Evolutionary conservation across 345 rosid species (phyloP), one percentile per base, ranked within the genome.

Genomic region (Eucalyptus tenuipes): DNA sequence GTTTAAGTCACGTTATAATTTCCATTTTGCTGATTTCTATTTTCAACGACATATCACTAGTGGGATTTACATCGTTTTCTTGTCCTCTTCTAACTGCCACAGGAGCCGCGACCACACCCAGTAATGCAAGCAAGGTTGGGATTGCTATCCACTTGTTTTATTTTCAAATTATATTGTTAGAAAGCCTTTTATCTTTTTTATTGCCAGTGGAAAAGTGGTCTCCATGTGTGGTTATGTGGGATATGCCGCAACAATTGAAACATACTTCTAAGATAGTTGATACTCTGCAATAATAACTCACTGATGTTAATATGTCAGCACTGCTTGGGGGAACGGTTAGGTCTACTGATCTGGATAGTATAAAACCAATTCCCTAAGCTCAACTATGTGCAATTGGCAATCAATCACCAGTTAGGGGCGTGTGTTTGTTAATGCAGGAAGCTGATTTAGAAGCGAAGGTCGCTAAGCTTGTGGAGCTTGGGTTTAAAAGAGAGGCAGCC

Each of bases 361-460:
- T 75, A 75, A 40, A 75, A 40, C 84, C 47, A 75, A 40, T 75
- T 22, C 42, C 47, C 29, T 40, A 75, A 5, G 15, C 82, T 75
- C 47, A 75, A 40, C 47, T 22, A 40, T 75, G 82, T 22, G 27
- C 82, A 3, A 37, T 75, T 75, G 82, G 82, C 57, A 27, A 20
- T 61, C 86, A 9, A 53, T 40, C 18, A 25, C 53, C 86, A 66
- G 5, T 33, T 4, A 84, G 25, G 48, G 53, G 17, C 18, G 37
- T 64, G 31, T 15, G 81, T 24, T 80, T 20, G 82, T 44, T 24
- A 81, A 44, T 91, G 90, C 94, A 97, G 99, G 93, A 93, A 86
- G 88, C 97, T 85, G 98, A 97, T 31, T 98, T 95, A 88, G 99
- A 97, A 94, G 97, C 94, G 27, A 98, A 98, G 93, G 95, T 98